phyloP scores from a whole-genome alignment of 73 alveolate species.

The Uronychia binucleata region DNA sequence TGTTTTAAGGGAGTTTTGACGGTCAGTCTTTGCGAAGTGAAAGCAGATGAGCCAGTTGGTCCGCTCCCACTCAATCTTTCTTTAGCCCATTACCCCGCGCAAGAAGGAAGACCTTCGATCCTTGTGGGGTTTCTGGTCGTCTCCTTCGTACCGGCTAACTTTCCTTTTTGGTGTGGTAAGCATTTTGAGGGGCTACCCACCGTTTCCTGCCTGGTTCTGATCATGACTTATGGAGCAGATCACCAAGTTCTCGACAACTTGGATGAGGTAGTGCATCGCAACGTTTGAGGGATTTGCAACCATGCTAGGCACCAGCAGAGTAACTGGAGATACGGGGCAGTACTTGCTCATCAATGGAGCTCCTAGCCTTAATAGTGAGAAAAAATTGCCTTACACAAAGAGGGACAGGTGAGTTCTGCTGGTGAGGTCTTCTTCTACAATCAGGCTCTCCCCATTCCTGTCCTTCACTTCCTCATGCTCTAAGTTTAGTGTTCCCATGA shows the following conservation, averaged over 20 bases:
- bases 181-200: background rate
- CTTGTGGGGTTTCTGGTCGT: background rate
- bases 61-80: background rate
- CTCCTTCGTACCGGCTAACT: background rate
- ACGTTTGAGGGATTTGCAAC: background rate
- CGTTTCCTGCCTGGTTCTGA: background rate
- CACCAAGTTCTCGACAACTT: background rate
- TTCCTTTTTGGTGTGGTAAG: background rate
- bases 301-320: background rate
- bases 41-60: background rate
- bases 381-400: background rate
- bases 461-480: background rate
- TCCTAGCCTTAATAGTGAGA: background rate
- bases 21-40: background rate
- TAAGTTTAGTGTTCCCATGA: background rate
- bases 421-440: background rate
- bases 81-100: no score
- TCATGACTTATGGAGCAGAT: background rate
- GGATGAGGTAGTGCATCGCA: background rate
- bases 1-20: background rate
- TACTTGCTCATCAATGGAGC: background rate
- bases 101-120: background rate
- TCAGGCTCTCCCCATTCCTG: background rate
- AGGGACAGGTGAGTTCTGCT: background rate
- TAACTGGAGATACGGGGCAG: background rate